A percentile compares a stretch with the other conserved stretches of the same genome.
phyloP scores from a whole-genome alignment of 2,329 filamentous ascomycete genomes.

The Beauveria bassiana region DNA sequence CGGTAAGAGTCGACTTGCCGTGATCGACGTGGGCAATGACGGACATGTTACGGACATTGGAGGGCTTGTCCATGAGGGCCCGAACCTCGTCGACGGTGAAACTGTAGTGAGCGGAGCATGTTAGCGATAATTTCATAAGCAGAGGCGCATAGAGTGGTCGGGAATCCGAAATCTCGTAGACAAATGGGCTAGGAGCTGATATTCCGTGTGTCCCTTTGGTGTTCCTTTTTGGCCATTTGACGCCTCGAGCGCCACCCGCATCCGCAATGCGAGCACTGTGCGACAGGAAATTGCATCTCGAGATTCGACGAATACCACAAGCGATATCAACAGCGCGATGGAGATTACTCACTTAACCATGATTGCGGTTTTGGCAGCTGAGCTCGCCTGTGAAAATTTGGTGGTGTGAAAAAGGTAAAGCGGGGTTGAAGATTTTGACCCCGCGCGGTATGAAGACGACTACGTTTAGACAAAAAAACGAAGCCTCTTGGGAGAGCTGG shows the following conservation, averaged over 20 bases:
- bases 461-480: slow-evolving; percentile 8
- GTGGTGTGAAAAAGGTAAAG: slow-evolving; percentile 29
- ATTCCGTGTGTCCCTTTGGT: not conserved
- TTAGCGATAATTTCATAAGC: slow-evolving; percentile 1
- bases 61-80: slow-evolving; percentile 69
- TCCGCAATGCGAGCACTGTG: not conserved
- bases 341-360: slow-evolving; percentile 93
- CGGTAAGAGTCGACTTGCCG: slow-evolving; percentile 99
- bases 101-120: slow-evolving; percentile 40
- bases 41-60: slow-evolving; percentile 89
- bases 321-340: slow-evolving; percentile 2
- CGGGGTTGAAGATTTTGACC: slow-evolving; percentile 36
- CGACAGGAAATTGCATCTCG: not conserved
- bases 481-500: slow-evolving; percentile 10
- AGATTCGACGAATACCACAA: not conserved
- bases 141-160: not conserved
- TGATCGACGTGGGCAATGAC: slow-evolving; percentile 99
- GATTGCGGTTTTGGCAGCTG: slow-evolving; percentile 69
- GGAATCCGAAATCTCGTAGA: not conserved
- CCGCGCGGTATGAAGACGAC: slow-evolving; percentile 7
- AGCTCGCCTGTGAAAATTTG: slow-evolving; percentile 33
- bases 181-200: not conserved
- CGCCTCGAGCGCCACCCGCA: not conserved
- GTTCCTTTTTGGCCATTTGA: not conserved
- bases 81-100: slow-evolving; percentile 97